Evolutionary conservation across 345 rosid species (phyloP).

Genomic region (Pistacia integerrima): DNA sequence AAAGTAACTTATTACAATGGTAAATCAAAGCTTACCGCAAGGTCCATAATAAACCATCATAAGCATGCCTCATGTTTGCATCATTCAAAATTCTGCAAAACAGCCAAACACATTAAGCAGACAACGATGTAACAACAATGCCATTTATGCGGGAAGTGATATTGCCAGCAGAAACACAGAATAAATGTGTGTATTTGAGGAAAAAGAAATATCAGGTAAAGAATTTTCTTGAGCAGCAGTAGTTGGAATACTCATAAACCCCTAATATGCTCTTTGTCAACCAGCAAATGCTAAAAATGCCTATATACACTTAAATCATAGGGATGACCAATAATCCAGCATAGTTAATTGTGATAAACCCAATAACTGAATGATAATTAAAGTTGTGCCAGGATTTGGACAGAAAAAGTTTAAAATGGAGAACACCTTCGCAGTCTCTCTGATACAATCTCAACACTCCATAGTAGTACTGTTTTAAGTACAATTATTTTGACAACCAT

Average conservation of each 20-base stretch:
- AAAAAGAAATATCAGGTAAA: slow-evolving; percentile 1
- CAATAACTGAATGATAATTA: not conserved
- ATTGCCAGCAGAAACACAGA: not conserved
- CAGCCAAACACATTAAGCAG: slow-evolving; percentile 20
- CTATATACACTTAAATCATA: not conserved
- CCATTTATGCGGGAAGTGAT: not conserved
- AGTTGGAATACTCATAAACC: not conserved
- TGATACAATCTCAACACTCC: not conserved
- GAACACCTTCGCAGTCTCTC: not conserved
- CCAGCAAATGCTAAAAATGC: not conserved
- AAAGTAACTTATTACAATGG: slow-evolving; percentile 1
- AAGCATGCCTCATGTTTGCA: slow-evolving; percentile 67
- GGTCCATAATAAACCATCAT: slow-evolving; percentile 90
- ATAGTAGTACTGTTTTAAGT: not conserved
- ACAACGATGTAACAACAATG: slow-evolving; percentile 8
- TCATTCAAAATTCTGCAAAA: slow-evolving; percentile 75
- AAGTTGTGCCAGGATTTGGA: not conserved
- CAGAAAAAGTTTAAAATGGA: not conserved
- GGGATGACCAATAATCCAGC: not conserved
- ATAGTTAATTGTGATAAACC: slow-evolving; percentile 3
- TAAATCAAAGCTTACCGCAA: slow-evolving; percentile 56
- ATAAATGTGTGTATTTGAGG: not conserved
- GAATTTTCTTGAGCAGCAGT: not conserved
- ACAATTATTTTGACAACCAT: not conserved
- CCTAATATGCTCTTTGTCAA: not conserved